phyloP scores from a whole-genome alignment of 2,329 filamentous ascomycete genomes.

The Talaromyces sp. region DNA sequence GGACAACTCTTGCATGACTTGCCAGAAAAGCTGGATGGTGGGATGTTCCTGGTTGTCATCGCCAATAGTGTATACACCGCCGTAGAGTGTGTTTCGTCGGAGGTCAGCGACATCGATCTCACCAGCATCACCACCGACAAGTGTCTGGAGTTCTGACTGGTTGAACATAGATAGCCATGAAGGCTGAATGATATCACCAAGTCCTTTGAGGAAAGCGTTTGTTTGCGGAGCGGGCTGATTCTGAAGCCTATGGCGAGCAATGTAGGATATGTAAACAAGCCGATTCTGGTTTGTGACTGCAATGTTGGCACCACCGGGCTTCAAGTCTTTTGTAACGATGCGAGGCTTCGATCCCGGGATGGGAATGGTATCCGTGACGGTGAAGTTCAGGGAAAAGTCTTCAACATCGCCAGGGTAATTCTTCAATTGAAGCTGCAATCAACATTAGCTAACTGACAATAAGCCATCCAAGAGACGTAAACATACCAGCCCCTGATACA shows the following conservation, averaged over 20 bases:
- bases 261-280: constrained; percentile 88
- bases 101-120: constrained; percentile 86
- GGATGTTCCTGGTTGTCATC: constrained; percentile 83
- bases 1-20: constrained; percentile 71
- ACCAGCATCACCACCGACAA: constrained; percentile 82
- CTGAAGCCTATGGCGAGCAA: constrained; percentile 81
- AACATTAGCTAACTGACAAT: neutral
- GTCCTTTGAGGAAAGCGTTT: constrained; percentile 78
- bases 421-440: constrained; percentile 61
- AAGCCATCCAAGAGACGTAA: neutral
- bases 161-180: constrained; percentile 99
- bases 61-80: constrained; percentile 84
- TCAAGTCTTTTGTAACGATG: constrained; percentile 70
- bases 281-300: constrained; percentile 88
- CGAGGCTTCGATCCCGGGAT: constrained; percentile 52
- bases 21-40: constrained; percentile 84
- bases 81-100: constrained; percentile 77
- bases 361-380: constrained; percentile 67
- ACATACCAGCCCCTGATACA: constrained; percentile 78
- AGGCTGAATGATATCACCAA: constrained; percentile 83
- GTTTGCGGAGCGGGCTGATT: constrained; percentile 79
- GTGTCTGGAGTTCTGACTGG: constrained; percentile 85
- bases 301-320: constrained; percentile 70
- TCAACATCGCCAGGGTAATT: constrained; percentile 78
- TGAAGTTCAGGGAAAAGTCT: constrained; percentile 82